A percentile compares a stretch with the other conserved stretches of the same genome.
These are phyloP conservation scores for Isochrysis galbana DNA, from an alignment of 78 protist genomes.

Conservation along the genomic window DNA sequence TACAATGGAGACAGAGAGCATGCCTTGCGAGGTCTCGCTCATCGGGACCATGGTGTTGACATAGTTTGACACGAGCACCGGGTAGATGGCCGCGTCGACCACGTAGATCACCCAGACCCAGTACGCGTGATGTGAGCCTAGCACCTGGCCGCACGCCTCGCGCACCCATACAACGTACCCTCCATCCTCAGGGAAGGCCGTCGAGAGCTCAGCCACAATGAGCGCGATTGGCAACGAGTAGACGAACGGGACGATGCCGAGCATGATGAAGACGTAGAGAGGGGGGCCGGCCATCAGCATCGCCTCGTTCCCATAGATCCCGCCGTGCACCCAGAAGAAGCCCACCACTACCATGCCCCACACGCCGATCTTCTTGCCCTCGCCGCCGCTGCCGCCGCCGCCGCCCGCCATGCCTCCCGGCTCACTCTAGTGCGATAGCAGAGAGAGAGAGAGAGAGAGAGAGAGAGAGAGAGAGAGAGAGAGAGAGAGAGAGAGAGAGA, in stretches of 20 bases:
- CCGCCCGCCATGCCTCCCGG: not conserved
- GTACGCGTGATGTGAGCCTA: not conserved
- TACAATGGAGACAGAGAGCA: not conserved
- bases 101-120: slow-evolving; percentile 19
- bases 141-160: not conserved
- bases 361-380: not conserved
- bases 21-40: not conserved
- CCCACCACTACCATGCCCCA: not conserved
- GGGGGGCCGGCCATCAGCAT: slow-evolving; percentile 1
- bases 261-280: not conserved
- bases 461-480: too few relatives aligned
- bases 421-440: too few relatives aligned
- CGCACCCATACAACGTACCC: slow-evolving; percentile 13
- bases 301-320: not conserved
- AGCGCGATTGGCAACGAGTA: slow-evolving; percentile 29
- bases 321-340: slow-evolving; percentile 28
- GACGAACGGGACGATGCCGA: not conserved
- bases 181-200: slow-evolving; percentile 17
- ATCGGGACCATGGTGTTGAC: not conserved
- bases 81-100: slow-evolving; percentile 15
- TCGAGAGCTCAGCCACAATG: not conserved
- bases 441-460: too few relatives aligned
- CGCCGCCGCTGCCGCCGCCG: not conserved
- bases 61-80: not conserved
- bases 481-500: too few relatives aligned